Percentiles rank a stretch among this genome's conserved stretches.
phyloP scores from a whole-genome alignment of 2,329 filamentous ascomycete genomes.

The Colletotrichum musicola region DNA sequence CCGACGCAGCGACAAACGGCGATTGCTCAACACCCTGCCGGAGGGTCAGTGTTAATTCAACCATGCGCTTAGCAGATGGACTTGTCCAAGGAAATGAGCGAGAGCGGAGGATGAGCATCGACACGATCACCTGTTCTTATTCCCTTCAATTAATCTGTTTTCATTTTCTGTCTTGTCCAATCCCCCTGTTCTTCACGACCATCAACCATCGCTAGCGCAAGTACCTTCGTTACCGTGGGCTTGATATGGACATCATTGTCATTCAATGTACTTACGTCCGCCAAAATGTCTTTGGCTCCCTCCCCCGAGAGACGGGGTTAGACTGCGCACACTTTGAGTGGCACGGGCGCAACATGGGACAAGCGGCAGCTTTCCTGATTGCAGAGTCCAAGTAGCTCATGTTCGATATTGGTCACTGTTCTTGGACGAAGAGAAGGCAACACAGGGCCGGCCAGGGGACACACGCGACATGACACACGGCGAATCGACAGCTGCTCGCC shows the following conservation, averaged over 20 bases:
- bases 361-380: not conserved
- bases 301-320: not conserved
- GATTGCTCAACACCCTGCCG: not conserved
- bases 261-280: too few species aligned
- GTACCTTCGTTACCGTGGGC: too few species aligned
- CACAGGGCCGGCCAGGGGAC: slow-evolving; percentile 7
- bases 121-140: too few species aligned
- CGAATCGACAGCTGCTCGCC: not conserved
- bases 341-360: not conserved
- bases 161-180: too few species aligned
- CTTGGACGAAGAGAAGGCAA: not conserved
- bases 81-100: not conserved
- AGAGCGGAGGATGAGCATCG: too few species aligned
- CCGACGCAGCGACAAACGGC: not conserved
- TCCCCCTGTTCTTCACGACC: too few species aligned
- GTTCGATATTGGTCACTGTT: not conserved
- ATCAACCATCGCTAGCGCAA: too few species aligned
- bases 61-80: not conserved
- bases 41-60: slow-evolving; percentile 5
- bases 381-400: not conserved
- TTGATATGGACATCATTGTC: too few species aligned
- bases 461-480: slow-evolving; percentile 23
- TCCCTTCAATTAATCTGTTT: too few species aligned
- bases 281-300: too few species aligned
- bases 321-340: not conserved